Conservation (phyloP, 176 grass and related monocot genomes). For the Oryza glumipatula region DNA sequence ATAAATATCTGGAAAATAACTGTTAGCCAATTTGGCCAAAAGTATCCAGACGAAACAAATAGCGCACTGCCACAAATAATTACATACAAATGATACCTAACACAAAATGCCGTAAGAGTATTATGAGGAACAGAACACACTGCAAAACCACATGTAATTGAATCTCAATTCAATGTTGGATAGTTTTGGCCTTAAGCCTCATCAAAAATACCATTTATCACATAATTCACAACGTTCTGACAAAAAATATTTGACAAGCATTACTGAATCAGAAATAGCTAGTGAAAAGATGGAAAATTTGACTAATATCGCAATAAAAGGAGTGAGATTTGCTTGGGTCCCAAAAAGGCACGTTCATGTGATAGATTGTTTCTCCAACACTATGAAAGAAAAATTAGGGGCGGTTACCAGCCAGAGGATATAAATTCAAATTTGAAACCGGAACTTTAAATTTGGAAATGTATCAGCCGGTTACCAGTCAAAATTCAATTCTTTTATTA, state of each 20-base stretch:
- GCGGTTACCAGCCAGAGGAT: not conserved
- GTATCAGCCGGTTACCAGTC: not conserved
- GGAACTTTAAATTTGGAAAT: not conserved
- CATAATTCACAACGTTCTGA: not conserved
- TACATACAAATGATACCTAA: not conserved
- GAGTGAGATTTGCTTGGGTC: not conserved
- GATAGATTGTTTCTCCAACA: not conserved
- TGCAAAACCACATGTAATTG: not conserved
- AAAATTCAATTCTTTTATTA: not conserved
- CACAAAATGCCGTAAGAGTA: not conserved
- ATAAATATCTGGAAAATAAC: not conserved
- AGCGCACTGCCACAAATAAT: not conserved
- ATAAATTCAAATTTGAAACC: not conserved
- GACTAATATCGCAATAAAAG: not conserved
- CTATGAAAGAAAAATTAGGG: not conserved
- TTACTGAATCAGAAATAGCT: conserved; percentile 2
- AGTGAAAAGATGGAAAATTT: not conserved
- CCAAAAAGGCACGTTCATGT: not conserved
- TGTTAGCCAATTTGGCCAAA: not conserved
- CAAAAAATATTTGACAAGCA: not conserved
- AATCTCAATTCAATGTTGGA: not conserved
- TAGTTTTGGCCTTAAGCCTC: conserved; percentile 1
- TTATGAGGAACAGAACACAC: not conserved
- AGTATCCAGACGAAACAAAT: not conserved
- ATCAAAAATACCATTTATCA: not conserved